Evolutionary conservation across 2,329 filamentous ascomycete genomes (phyloP).

Genomic region (Neonectria ditissima): DNA sequence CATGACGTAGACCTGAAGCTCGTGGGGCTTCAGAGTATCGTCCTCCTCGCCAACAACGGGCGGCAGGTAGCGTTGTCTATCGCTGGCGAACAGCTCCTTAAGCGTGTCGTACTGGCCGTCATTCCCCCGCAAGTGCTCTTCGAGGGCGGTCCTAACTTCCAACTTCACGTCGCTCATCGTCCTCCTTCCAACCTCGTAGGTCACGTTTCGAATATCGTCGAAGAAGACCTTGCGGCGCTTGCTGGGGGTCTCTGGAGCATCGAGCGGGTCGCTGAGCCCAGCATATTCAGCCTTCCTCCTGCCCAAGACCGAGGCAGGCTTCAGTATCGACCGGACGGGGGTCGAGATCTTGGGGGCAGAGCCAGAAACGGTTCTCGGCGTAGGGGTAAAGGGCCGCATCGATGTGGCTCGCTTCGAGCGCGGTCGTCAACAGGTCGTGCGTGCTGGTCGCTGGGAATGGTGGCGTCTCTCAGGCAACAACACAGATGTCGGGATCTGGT

Average conservation of each 20-base stretch:
- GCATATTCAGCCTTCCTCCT: slow-evolving; percentile 59
- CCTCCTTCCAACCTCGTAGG: slow-evolving; percentile 65
- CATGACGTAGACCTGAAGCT: slow-evolving; percentile 70
- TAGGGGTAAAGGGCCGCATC: slow-evolving; percentile 50
- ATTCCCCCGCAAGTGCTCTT: slow-evolving; percentile 67
- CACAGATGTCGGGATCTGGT: slow-evolving; percentile 17
- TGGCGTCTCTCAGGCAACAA: slow-evolving; percentile 46
- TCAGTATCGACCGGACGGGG: slow-evolving; percentile 66
- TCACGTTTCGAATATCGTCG: slow-evolving; percentile 67
- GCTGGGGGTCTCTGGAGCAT: slow-evolving; percentile 56
- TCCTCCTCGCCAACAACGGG: slow-evolving; percentile 59
- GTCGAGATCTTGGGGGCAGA: slow-evolving; percentile 51
- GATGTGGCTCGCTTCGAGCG: slow-evolving; percentile 28
- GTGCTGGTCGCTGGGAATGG: slow-evolving; percentile 31
- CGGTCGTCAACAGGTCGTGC: slow-evolving; percentile 13
- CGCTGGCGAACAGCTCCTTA: slow-evolving; percentile 68
- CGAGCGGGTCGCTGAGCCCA: slow-evolving; percentile 54
- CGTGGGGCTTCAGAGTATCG: slow-evolving; percentile 63
- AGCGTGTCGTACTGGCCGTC: slow-evolving; percentile 72
- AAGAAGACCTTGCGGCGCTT: slow-evolving; percentile 71
- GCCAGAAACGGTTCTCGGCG: slow-evolving; percentile 50
- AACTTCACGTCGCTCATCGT: slow-evolving; percentile 67
- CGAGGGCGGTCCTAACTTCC: slow-evolving; percentile 67
- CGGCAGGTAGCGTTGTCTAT: slow-evolving; percentile 56
- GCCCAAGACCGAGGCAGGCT: slow-evolving; percentile 59